Evolutionary conservation across 176 grass and related monocot genomes (phyloP).

Genomic region (Metroxylon sagu): DNA sequence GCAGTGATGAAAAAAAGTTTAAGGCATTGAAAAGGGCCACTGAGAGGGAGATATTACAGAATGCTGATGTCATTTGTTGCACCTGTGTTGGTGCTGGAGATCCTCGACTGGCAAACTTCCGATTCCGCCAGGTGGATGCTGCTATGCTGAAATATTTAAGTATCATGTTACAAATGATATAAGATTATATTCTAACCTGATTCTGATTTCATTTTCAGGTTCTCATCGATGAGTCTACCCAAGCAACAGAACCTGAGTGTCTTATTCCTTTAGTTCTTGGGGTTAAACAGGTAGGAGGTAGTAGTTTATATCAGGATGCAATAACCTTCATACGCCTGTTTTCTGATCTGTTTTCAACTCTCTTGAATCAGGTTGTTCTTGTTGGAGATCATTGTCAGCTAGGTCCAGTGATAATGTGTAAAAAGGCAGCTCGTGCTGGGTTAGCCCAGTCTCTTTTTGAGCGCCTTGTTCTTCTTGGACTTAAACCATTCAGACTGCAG

Average conservation of each 20-base stretch:
- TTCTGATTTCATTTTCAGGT: constrained; percentile 36
- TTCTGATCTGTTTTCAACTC: constrained; percentile 13
- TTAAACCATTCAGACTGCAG: constrained; percentile 98
- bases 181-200: too few relatives aligned
- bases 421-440: constrained; percentile 95
- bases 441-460: constrained; percentile 96
- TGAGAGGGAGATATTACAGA: constrained; percentile 98
- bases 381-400: constrained; percentile 99
- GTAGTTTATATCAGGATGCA: constrained; percentile 3
- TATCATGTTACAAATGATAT: too few relatives aligned
- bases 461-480: constrained; percentile 88
- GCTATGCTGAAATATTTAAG: constrained; percentile 1
- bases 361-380: constrained; percentile 68
- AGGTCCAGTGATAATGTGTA: constrained; percentile 99
- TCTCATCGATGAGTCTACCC: constrained; percentile 99
- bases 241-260: constrained; percentile 90
- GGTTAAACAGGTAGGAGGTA: constrained; percentile 82
- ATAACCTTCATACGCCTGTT: constrained; percentile 6
- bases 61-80: constrained; percentile 99
- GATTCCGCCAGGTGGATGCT: constrained; percentile 76
- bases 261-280: constrained; percentile 97
- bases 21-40: constrained; percentile 96
- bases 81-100: constrained; percentile 99
- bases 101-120: constrained; percentile 88
- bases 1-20: constrained; percentile 98